Conservation (phyloP, 805 yeast species). For the Grigorovia humatica region DNA sequence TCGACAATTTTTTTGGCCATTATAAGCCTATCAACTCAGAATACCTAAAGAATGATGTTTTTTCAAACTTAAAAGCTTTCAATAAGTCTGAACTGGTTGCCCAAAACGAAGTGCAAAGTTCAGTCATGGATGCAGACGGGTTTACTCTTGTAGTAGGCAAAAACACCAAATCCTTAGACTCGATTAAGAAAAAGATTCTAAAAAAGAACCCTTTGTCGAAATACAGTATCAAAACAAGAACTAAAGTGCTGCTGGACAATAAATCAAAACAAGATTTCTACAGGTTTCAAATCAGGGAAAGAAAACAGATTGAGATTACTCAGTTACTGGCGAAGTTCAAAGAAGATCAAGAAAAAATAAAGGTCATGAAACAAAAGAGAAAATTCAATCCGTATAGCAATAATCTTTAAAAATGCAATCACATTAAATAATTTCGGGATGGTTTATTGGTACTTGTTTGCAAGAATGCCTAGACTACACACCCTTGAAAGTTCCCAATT, state of each 20-base stretch:
- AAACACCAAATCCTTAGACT: conserved; percentile 63
- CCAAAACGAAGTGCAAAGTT: conserved; percentile 43
- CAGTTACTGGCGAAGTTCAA: conserved; percentile 75
- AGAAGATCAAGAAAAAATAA: conserved; percentile 80
- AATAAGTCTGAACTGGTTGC: conserved; percentile 59
- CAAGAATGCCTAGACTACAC: too few relatives aligned
- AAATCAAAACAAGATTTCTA: conserved; percentile 83
- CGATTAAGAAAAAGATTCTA: conserved; percentile 25
- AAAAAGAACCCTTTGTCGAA: conserved; percentile 27
- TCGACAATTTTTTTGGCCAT: conserved; percentile 34
- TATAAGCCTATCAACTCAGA: conserved; percentile 38
- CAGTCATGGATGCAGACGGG: conserved; percentile 83
- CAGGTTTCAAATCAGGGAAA: conserved; percentile 90
- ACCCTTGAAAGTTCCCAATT: too few relatives aligned
- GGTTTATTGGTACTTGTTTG: too few relatives aligned
- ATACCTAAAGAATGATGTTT: conserved; percentile 44
- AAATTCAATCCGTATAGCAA: conserved; percentile 73
- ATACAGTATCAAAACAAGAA: conserved; percentile 16
- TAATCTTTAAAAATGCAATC: background rate
- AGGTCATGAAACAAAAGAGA: conserved; percentile 66
- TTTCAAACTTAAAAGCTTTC: conserved; percentile 54
- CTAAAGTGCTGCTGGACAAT: conserved; percentile 41
- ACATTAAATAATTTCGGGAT: too few relatives aligned
- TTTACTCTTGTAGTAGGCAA: conserved; percentile 84
- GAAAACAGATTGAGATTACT: conserved; percentile 86